Conservation (phyloP, 2,329 filamentous ascomycete genomes). For the Botrytis tulipae region DNA sequence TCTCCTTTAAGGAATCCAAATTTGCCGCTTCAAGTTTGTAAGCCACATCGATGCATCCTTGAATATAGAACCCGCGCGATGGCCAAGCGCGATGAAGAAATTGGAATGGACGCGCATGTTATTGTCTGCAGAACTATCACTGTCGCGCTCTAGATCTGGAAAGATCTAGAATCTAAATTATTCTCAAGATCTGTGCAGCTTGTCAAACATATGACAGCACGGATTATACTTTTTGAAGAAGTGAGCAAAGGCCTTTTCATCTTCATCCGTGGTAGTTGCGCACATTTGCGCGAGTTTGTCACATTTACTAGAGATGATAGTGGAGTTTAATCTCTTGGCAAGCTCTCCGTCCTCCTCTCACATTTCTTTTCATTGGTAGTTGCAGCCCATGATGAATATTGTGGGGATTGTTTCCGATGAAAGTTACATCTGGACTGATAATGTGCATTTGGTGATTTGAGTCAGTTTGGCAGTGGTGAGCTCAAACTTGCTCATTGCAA, state of each 20-base stretch:
- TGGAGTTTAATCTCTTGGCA: constrained; percentile 13
- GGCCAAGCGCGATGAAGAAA: background rate
- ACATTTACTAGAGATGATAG: background rate
- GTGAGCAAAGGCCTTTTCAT: background rate
- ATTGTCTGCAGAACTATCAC: background rate
- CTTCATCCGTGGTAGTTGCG: background rate
- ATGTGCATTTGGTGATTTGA: background rate
- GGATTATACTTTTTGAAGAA: background rate
- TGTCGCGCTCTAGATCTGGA: background rate
- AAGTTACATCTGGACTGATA: constrained; percentile 12
- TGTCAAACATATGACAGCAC: background rate
- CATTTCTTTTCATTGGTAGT: background rate
- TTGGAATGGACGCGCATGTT: background rate
- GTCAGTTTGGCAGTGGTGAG: background rate
- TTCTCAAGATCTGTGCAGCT: background rate
- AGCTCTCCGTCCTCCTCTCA: background rate
- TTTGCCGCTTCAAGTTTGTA: background rate
- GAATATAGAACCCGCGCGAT: background rate
- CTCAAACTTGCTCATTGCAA: constrained; percentile 16
- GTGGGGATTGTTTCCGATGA: background rate
- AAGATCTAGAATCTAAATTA: too few species aligned
- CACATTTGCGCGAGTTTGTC: constrained; percentile 20
- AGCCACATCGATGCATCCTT: background rate
- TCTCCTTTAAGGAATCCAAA: background rate
- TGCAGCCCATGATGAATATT: background rate